Percentiles rank a stretch among this genome's conserved stretches.
phyloP scores from a whole-genome alignment of 1,284 basidiomycete species.

The Sanghuangporus sanghuang region DNA sequence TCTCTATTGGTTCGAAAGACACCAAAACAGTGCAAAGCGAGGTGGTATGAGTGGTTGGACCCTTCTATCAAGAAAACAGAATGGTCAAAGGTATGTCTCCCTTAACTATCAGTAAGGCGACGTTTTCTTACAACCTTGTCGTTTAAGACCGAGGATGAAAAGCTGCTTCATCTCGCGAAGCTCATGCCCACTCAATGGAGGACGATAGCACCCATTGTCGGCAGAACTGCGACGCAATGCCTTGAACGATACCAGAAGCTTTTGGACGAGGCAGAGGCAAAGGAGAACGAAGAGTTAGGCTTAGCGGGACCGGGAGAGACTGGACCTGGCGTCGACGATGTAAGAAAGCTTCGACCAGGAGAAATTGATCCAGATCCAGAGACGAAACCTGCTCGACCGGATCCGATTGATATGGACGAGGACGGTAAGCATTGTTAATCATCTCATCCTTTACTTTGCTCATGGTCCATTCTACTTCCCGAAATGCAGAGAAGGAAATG shows the following conservation, averaged over 20 bases:
- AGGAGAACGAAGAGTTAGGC: constrained; percentile 90
- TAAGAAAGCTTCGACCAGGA: constrained; percentile 85
- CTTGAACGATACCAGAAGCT: constrained; percentile 98
- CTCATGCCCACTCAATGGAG: constrained; percentile 99
- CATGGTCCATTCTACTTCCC: constrained; percentile 11
- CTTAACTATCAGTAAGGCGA: neutral
- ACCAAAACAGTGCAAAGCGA: constrained; percentile 98
- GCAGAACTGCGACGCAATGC: constrained; percentile 98
- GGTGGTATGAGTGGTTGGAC: constrained; percentile 99
- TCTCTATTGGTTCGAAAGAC: constrained; percentile 98
- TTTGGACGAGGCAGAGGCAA: constrained; percentile 93
- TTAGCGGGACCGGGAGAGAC: constrained; percentile 78
- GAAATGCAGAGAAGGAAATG: constrained; percentile 92
- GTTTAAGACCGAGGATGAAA: constrained; percentile 90
- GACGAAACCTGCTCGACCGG: constrained; percentile 95
- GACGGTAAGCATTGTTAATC: constrained; percentile 55
- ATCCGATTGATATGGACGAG: constrained; percentile 99
- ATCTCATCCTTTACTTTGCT: neutral
- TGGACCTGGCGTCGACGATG: constrained; percentile 89
- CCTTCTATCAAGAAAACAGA: constrained; percentile 99
- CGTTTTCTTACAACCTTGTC: constrained; percentile 6
- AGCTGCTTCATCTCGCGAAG: constrained; percentile 95
- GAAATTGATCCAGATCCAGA: constrained; percentile 99
- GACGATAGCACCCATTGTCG: constrained; percentile 98
- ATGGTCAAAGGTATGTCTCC: constrained; percentile 81